These are phyloP conservation scores for Solanum acaule DNA, from an alignment of 257 asterid genomes.

Conservation along the genomic window DNA sequence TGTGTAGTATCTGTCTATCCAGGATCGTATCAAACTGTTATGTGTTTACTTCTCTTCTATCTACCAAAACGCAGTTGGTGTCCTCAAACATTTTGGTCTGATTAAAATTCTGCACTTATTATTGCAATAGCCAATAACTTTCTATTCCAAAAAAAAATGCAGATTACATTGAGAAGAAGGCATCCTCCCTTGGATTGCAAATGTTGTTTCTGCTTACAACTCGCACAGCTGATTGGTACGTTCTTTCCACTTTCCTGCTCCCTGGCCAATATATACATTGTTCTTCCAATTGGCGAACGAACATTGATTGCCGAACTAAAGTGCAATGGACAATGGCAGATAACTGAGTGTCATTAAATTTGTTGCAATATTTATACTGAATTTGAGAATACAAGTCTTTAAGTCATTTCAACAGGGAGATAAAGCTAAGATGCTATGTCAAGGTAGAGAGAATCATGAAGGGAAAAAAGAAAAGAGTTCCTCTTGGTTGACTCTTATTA, in stretches of 20 bases:
- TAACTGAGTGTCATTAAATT: not conserved
- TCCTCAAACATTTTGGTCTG: not conserved
- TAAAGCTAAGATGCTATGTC: not conserved
- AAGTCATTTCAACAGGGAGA: not conserved
- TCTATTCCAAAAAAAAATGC: conserved; percentile 10
- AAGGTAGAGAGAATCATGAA: not conserved
- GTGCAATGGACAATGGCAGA: not conserved
- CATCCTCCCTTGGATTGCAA: conserved; percentile 66
- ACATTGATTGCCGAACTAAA: not conserved
- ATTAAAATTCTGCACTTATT: not conserved
- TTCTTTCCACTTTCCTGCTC: not conserved
- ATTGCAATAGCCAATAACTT: not conserved
- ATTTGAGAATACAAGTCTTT: no score
- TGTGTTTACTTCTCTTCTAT: not conserved
- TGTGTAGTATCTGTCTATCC: not conserved
- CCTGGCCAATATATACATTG: not conserved
- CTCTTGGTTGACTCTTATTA: not conserved
- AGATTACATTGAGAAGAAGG: conserved; percentile 93
- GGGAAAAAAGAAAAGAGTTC: not conserved
- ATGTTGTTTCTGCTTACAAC: conserved; percentile 80
- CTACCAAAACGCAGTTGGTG: not conserved
- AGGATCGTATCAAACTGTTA: not conserved
- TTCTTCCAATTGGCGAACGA: not conserved
- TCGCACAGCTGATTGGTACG: conserved; percentile 94
- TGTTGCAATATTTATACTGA: not conserved